phyloP scores from a whole-genome alignment of 768 basidiomycete genomes.

The Phanerochaete carnosa region DNA sequence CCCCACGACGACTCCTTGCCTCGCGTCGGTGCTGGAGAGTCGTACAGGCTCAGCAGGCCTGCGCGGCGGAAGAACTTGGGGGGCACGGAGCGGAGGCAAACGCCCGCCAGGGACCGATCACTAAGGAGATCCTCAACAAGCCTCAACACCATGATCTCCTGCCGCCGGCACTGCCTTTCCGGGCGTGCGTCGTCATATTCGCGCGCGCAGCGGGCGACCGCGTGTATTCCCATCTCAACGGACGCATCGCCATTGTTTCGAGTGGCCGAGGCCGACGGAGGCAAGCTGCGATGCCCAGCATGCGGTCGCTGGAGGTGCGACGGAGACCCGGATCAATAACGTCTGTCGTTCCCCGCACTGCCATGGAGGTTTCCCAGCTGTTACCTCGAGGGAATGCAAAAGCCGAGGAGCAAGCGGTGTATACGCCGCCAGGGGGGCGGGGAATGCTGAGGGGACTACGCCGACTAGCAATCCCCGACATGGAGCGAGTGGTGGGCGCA shows the following conservation, averaged over 20 bases:
- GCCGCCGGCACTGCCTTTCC: not conserved
- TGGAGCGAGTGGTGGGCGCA: not conserved
- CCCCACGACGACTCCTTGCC: not conserved
- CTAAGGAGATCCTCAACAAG: not conserved
- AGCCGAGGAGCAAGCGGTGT: not conserved
- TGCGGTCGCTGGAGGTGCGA: not conserved
- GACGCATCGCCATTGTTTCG: not conserved
- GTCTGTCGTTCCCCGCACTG: not conserved
- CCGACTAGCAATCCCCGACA: not conserved
- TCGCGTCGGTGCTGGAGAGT: not conserved
- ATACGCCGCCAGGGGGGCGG: not conserved
- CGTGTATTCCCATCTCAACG: not conserved
- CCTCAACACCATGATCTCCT: not conserved
- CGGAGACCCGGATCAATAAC: not conserved
- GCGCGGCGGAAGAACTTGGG: not conserved
- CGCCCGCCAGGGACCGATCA: slow-evolving; percentile 5
- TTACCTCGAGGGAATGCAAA: not conserved
- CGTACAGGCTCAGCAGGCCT: too few species aligned
- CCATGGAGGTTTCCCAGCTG: not conserved
- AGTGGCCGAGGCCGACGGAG: not conserved
- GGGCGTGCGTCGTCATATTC: not conserved
- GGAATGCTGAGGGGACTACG: not conserved
- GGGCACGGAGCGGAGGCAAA: not conserved
- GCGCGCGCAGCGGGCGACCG: not conserved
- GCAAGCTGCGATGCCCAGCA: not conserved